Conservation (phyloP, 345 rosid genomes). For the Rhizophora mangle region DNA sequence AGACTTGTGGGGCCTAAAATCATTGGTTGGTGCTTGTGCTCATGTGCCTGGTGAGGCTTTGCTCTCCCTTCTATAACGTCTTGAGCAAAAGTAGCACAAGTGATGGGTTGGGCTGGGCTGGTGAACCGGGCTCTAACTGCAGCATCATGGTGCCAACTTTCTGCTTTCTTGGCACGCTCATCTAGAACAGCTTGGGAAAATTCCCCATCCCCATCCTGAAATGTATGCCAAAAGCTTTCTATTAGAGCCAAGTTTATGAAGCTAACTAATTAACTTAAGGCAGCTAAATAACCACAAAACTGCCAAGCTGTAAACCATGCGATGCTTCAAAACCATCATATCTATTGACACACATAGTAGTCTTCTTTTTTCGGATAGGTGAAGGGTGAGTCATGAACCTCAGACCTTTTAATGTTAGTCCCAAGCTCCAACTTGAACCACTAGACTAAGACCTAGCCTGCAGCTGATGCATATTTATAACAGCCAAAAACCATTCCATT, state of each 20-base stretch:
- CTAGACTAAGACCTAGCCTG: not conserved
- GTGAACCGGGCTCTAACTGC: slow-evolving; percentile 56
- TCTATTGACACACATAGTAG: not conserved
- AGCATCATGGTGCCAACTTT: slow-evolving; percentile 88
- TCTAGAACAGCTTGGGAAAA: slow-evolving; percentile 73
- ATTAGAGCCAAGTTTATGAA: not conserved
- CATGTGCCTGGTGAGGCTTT: slow-evolving; percentile 63
- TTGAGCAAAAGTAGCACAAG: slow-evolving; percentile 96
- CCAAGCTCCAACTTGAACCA: too few relatives aligned
- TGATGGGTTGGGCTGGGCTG: slow-evolving; percentile 77
- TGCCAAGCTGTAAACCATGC: not conserved
- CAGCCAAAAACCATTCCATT: too few relatives aligned
- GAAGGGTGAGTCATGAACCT: too few relatives aligned
- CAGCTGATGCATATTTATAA: not conserved
- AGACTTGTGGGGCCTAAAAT: slow-evolving; percentile 94
- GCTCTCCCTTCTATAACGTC: slow-evolving; percentile 98
- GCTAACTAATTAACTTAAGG: not conserved
- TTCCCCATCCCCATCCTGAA: slow-evolving; percentile 64
- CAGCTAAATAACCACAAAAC: not conserved
- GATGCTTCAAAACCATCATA: not conserved
- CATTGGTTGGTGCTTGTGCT: slow-evolving; percentile 89
- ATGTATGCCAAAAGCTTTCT: slow-evolving; percentile 3
- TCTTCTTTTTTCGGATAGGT: too few relatives aligned
- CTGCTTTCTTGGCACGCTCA: slow-evolving; percentile 69
- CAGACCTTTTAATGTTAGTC: too few relatives aligned